phyloP scores from a whole-genome alignment of 208 protist genomes.

The Naegleria lovaniensis region DNA sequence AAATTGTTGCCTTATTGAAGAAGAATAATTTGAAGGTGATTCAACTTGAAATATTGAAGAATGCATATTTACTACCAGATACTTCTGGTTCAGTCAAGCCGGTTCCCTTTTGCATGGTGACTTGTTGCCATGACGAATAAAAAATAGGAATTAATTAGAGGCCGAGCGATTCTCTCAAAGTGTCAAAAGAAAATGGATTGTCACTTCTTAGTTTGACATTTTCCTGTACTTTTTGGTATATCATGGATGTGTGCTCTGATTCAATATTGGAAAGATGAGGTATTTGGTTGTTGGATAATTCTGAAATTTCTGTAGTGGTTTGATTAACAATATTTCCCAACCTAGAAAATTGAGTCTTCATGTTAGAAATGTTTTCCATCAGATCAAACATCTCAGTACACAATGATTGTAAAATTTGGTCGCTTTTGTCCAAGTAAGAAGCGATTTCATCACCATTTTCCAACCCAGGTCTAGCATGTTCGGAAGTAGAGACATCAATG shows the following conservation, averaged over 20 bases:
- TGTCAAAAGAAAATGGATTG: no score
- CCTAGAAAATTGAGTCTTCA: not conserved
- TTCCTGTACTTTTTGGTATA: not conserved
- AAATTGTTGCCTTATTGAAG: not conserved
- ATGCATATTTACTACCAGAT: not conserved
- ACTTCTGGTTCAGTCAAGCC: not conserved
- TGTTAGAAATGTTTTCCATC: not conserved
- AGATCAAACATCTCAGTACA: not conserved
- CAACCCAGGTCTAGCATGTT: not conserved
- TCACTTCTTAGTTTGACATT: no score
- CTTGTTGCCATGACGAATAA: not conserved
- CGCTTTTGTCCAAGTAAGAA: not conserved
- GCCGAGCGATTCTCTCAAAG: no score
- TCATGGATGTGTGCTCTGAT: not conserved
- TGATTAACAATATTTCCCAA: not conserved
- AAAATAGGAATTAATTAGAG: not conserved
- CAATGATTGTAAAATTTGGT: not conserved
- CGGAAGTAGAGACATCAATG: not conserved
- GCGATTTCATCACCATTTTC: not conserved
- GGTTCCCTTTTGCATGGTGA: not conserved
- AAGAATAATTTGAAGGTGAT: not conserved
- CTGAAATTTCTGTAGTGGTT: not conserved
- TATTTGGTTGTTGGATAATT: not conserved
- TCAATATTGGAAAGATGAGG: not conserved
- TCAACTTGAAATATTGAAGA: not conserved